Evolutionary conservation across 306 rosid species (phyloP), one percentile per base, ranked within the genome.

Genomic region (Psophocarpus tetragonolobus): DNA sequence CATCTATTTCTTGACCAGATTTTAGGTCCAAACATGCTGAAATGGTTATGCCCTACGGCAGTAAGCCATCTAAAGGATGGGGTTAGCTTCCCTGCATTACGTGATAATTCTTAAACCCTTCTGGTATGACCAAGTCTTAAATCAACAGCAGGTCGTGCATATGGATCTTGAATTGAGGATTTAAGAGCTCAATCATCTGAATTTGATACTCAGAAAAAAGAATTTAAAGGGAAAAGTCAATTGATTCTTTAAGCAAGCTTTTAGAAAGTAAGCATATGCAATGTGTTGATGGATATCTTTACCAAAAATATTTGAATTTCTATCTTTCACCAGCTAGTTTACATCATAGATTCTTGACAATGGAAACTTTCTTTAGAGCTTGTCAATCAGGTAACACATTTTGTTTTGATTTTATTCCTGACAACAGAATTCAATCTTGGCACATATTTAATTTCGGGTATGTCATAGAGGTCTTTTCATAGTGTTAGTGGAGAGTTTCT

Each of bases 21-120:
- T 50, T 87, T 94, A 65, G 98, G 98, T 71, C 91, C 94, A 71
- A 87, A 88, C 85, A 82, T 90, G 85, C 79, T 92, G 85, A 86
- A 84, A 80, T 94, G 97, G 98, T 83, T 89, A 17, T 92, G 96
- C 24, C 98, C 98, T 8, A 80, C 89, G 4, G 76, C 96, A 56
- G 75, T 87, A 45, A 62, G 91, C 84, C 96, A 94, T 90, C 87
- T 94, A 20, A 92, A 92, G 88, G 88, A 85, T 51, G 96, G 97
- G 66, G 88, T 91, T 68, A 50, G 82, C 53, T 94, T 94, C 82
- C 96, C 93, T 3, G 74, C 86, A 24, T 9, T 64, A 17, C 91
- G 90, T 0, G 97, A 90, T 74, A 81, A 44, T 80, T 85, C 84
- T n/a, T 88, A 56, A 71, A 75, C 77, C 63, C 51, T 6, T 27